Base-by-base conservation (phyloP, 2,329 filamentous ascomycete genomes). In the Diaporthe ampelina region DNA sequence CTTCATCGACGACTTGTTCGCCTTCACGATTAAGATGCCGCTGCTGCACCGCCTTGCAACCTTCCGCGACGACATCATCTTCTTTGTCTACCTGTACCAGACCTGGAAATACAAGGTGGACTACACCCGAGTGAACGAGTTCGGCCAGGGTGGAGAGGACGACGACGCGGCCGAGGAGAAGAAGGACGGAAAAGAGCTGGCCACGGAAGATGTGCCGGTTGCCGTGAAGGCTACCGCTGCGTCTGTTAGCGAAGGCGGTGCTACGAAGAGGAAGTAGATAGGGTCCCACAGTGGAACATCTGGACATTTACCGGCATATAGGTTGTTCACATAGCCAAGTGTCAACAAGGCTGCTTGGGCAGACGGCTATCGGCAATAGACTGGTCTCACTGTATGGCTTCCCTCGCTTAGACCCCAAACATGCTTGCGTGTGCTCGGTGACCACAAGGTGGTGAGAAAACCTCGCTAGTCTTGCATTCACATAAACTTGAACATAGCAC, bases 21-120 rank as follows among this genome's bases (percentile, higher is more conserved):
- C 97, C 2, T 99, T 98, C 81, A 99, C 97, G 52, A 98, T 99
- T 87, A 98, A 98, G 87, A 99, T 99, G 97, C 97, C 97, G 0
- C 91, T 95, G 76, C 88, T 99, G 69, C 97, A 99, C 84, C 91
- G 97, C 21, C 88, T 99, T 68, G 95, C 97, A 0, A 98, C 97
- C 0, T 89, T 99, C 77, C 90, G 97, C 75, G 97, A 99, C 82
- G 97, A 99, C 81, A 89, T 99, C 77, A 98, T 99, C 81, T 99
- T 99, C 89, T 99, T 99, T 82, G 89, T 99, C 74, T 99, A 98
- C 85, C 79, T 99, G 5, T 99, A 99, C 85, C 97, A 99, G 86
- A 91, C 93, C 76, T 99, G 92, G 90, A 93, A 93, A 72, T 99
- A 99, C 88, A 95, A 93, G 85, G 89, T 97, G 76, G 97, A 99